A percentile compares a stretch with the other conserved stretches of the same genome.
These are phyloP conservation scores for Cyclotella distinguenda DNA, from an alignment of 108 stramenopile species.

Conservation along the genomic window DNA sequence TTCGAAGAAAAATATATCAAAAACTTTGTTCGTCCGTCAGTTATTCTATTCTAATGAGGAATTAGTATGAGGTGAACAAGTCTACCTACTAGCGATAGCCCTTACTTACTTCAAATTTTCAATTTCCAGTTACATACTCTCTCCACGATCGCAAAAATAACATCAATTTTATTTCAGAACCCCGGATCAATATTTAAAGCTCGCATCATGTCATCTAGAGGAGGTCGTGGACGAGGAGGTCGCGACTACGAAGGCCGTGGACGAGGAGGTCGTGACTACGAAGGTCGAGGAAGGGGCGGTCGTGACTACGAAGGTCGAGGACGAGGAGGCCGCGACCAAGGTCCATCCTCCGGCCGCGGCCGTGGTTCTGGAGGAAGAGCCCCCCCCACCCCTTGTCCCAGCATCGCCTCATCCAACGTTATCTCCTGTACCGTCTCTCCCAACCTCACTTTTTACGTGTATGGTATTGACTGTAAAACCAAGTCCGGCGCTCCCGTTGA, in stretches of 20 bases:
- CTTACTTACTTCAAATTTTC: too few relatives aligned
- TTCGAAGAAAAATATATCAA: too few relatives aligned
- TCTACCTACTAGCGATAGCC: too few relatives aligned
- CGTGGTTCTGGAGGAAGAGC: neutral
- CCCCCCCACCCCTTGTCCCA: neutral
- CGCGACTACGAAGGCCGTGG: neutral
- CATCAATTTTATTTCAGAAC: neutral
- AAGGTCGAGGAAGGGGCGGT: slow-evolving; percentile 8
- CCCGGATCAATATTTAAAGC: neutral
- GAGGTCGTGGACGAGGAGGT: slow-evolving; percentile 12
- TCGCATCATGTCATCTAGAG: slow-evolving; percentile 7
- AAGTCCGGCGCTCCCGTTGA: slow-evolving; percentile 45
- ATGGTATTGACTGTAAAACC: slow-evolving; percentile 32
- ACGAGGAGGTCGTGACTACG: neutral
- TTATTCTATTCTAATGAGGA: too few relatives aligned
- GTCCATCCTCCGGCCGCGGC: neutral
- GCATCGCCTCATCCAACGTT: neutral
- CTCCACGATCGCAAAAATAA: too few relatives aligned
- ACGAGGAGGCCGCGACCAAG: slow-evolving; percentile 1
- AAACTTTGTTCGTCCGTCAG: too few relatives aligned
- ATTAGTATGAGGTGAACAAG: too few relatives aligned
- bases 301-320: neutral
- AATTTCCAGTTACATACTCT: too few relatives aligned
- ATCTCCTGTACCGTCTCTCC: slow-evolving; percentile 12
- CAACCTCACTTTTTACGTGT: slow-evolving; percentile 52